Evolutionary conservation across 129 eudicot genomes (phyloP).

Genomic region (Oenanthe sinensis): DNA sequence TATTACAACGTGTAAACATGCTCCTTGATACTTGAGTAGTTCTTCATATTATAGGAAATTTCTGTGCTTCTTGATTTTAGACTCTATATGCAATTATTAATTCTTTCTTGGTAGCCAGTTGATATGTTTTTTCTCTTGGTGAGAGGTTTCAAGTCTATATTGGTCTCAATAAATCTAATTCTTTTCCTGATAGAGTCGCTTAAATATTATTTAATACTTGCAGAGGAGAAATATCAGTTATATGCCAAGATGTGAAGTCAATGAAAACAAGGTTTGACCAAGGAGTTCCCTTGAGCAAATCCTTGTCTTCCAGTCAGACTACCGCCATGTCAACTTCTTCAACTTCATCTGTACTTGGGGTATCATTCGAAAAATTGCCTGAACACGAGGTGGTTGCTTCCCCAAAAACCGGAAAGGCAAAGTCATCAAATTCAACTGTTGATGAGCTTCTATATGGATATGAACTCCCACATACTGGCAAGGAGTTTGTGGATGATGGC

Average conservation of each 20-base stretch:
- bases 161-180: background rate
- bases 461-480: background rate
- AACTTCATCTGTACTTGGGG: constrained; percentile 28
- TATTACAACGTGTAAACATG: background rate
- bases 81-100: background rate
- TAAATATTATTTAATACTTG: background rate
- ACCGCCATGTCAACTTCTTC: constrained; percentile 40
- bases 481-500: constrained; percentile 46
- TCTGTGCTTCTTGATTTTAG: background rate
- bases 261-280: constrained; percentile 65
- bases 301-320: constrained; percentile 43
- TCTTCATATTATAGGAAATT: background rate
- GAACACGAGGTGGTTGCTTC: constrained; percentile 11
- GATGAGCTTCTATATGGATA: constrained; percentile 2
- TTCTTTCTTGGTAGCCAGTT: background rate
- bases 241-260: constrained; percentile 61
- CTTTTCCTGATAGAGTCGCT: background rate
- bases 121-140: background rate
- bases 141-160: background rate
- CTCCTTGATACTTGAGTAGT: background rate
- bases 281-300: constrained; percentile 40
- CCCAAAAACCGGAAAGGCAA: constrained; percentile 11
- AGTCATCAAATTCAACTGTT: background rate
- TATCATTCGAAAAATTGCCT: constrained; percentile 8
- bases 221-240: constrained; percentile 89